Percentiles rank a stretch among this genome's conserved stretches.
These are phyloP conservation scores for Lactifluus pinguis DNA, from an alignment of 768 basidiomycete species.

Conservation along the genomic window DNA sequence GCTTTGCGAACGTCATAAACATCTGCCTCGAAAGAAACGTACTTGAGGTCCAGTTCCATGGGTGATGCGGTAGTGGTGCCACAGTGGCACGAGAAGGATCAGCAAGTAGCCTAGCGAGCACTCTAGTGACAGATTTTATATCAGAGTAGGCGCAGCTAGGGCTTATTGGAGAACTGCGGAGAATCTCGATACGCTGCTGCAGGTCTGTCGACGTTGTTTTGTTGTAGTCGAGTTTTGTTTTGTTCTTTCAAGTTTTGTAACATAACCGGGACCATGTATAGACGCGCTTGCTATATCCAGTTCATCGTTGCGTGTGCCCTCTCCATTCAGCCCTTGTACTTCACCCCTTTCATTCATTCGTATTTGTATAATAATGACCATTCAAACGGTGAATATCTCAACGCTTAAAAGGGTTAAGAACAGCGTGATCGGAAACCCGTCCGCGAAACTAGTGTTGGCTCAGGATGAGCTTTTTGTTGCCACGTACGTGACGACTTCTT, in stretches of 20 bases:
- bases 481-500: constrained; percentile 33
- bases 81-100: not conserved
- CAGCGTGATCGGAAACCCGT: constrained; percentile 69
- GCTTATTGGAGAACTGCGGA: not conserved
- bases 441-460: constrained; percentile 53
- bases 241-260: no score
- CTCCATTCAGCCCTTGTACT: not conserved
- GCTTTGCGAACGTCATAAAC: constrained; percentile 48
- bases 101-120: not conserved
- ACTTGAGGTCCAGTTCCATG: constrained; percentile 34
- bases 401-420: constrained; percentile 66
- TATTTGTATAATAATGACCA: constrained; percentile 20
- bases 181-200: not conserved
- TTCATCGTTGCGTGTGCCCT: no score
- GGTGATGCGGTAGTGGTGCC: not conserved
- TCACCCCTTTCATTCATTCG: not conserved
- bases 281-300: not conserved
- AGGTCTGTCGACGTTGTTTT: not conserved
- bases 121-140: not conserved
- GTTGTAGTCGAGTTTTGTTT: no score
- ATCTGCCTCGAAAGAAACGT: constrained; percentile 32
- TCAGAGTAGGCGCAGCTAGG: not conserved
- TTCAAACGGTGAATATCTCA: constrained; percentile 25
- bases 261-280: not conserved
- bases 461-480: constrained; percentile 47